These are phyloP conservation scores for Spathaspora girioi DNA, from an alignment of 805 yeast genomes.

Conservation along the genomic window DNA sequence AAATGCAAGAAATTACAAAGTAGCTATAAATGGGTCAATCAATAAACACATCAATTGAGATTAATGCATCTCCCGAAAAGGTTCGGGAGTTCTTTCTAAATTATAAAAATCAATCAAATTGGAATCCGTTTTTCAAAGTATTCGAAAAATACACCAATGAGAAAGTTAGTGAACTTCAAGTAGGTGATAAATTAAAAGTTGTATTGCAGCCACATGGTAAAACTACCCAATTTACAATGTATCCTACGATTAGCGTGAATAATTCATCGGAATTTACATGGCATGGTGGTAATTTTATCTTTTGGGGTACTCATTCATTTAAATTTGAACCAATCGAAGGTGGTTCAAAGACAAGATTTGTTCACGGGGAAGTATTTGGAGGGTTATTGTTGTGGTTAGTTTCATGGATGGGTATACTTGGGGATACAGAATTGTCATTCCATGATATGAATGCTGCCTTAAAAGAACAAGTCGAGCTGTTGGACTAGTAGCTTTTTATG, in stretches of 20 bases:
- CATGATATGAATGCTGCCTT: slow-evolving; percentile 9
- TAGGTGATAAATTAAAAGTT: slow-evolving; percentile 9
- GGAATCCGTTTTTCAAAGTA: slow-evolving; percentile 12
- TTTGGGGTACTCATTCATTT: slow-evolving; percentile 10
- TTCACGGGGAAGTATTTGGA: slow-evolving; percentile 11
- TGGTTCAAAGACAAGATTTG: slow-evolving; percentile 4
- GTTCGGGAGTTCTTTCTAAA: slow-evolving; percentile 9
- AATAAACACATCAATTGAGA: slow-evolving; percentile 7
- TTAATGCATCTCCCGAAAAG: slow-evolving; percentile 8
- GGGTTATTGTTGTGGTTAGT: slow-evolving; percentile 8
- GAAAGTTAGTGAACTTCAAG: slow-evolving; percentile 1
- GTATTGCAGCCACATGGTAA: slow-evolving; percentile 7
- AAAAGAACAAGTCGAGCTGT: slow-evolving; percentile 10
- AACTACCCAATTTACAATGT: slow-evolving; percentile 3
- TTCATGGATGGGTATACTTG: slow-evolving; percentile 6
- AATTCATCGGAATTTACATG: slow-evolving; percentile 6
- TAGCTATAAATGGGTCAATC: not conserved
- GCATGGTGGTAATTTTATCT: slow-evolving; percentile 11
- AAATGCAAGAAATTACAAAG: not conserved
- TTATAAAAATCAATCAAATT: slow-evolving; percentile 7
- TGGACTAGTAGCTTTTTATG: not conserved
- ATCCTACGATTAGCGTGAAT: slow-evolving; percentile 6
- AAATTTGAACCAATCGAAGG: slow-evolving; percentile 7
- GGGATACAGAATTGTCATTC: slow-evolving; percentile 8
- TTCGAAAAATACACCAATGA: slow-evolving; percentile 4